These are phyloP conservation scores for Mortierella hygrophila DNA, from an alignment of 192 early-diverging fungal genomes.

Conservation along the genomic window DNA sequence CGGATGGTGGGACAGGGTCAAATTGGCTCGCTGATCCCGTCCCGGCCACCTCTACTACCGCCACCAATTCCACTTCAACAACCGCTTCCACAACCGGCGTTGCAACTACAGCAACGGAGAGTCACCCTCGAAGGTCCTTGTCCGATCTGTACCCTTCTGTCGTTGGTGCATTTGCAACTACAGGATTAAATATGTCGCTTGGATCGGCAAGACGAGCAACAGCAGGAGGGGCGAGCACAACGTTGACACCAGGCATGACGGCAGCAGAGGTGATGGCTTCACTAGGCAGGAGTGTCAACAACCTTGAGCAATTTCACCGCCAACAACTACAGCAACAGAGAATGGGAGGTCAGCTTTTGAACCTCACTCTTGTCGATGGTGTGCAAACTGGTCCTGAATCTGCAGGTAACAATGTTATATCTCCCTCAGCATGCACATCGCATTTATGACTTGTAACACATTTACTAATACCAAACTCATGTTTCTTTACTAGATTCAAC, in stretches of 20 bases:
- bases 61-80: not conserved
- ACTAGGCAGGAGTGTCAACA: not conserved
- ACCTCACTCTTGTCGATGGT: not conserved
- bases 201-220: not conserved
- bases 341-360: not conserved
- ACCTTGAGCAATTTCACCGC: not conserved
- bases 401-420: not conserved
- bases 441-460: not conserved
- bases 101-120: not conserved
- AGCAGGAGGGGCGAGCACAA: not conserved
- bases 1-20: not conserved
- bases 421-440: not conserved
- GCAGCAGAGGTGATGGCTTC: slow-evolving; percentile 1
- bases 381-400: not conserved
- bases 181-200: not conserved
- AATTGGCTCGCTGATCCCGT: slow-evolving; percentile 11
- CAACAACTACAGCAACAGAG: slow-evolving; percentile 11
- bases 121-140: not conserved
- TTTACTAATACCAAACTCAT: not conserved
- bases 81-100: not conserved
- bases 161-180: not conserved
- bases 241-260: not conserved
- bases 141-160: not conserved
- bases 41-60: not conserved
- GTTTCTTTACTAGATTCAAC: not conserved